These are phyloP conservation scores for Boletus subparvulus DNA, from an alignment of 768 basidiomycete genomes.

Conservation along the genomic window DNA sequence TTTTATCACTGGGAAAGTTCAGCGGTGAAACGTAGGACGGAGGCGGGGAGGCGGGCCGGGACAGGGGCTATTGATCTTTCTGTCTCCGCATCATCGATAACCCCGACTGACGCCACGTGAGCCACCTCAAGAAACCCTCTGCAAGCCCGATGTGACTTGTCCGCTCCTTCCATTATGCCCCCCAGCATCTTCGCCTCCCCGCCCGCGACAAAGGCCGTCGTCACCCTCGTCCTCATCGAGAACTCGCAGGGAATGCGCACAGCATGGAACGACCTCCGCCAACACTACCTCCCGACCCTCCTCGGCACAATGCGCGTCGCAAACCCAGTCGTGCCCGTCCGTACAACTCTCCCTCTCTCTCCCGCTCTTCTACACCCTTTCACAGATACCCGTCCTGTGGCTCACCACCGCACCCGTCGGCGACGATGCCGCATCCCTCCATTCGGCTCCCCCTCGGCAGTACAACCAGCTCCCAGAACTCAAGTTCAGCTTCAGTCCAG, in stretches of 20 bases:
- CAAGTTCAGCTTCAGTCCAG: conserved; percentile 41
- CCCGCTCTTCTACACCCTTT: not conserved
- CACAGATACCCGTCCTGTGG: conserved; percentile 40
- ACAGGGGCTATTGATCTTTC: not conserved
- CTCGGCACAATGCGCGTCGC: conserved; percentile 41
- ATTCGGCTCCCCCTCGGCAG: conserved; percentile 37
- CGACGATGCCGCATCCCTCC: conserved; percentile 23
- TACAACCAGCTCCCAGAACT: conserved; percentile 43
- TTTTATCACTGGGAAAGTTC: not conserved
- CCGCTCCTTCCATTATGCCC: conserved; percentile 3
- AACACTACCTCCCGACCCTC: conserved; percentile 45
- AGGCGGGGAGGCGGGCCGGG: not conserved
- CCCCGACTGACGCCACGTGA: conserved; percentile 21
- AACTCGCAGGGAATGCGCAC: conserved; percentile 47
- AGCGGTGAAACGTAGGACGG: not conserved
- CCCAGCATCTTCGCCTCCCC: conserved; percentile 23
- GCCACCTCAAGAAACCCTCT: conserved; percentile 8
- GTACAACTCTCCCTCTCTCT: conserved; percentile 17
- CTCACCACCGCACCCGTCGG: conserved; percentile 46
- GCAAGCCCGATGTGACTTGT: not conserved
- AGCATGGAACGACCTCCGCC: conserved; percentile 50
- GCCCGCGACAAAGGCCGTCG: conserved; percentile 19
- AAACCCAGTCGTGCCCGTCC: conserved; percentile 42
- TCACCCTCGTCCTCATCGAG: conserved; percentile 53
- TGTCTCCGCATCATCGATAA: conserved; percentile 20